Evolutionary conservation across 495 filamentous ascomycete species (phyloP).

Genomic region (Cenococcum geophilum): DNA sequence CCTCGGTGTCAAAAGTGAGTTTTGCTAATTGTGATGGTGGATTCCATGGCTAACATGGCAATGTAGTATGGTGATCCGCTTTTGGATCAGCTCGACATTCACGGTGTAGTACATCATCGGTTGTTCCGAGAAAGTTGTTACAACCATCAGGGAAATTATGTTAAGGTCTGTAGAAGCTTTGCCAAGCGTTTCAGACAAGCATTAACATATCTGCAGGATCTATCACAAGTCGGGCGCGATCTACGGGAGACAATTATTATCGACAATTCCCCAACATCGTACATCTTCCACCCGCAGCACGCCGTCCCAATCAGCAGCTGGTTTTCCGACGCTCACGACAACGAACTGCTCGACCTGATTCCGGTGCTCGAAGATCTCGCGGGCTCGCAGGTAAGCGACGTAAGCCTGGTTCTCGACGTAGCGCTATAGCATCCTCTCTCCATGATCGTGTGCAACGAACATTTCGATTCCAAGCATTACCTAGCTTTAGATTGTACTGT

Average conservation of each 20-base stretch:
- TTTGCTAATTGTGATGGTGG: background rate
- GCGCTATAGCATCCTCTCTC: conserved; percentile 53
- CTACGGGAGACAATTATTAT: conserved; percentile 98
- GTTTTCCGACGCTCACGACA: conserved; percentile 99
- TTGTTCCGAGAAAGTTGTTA: conserved; percentile 98
- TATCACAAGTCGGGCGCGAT: conserved; percentile 93
- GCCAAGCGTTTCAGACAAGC: conserved; percentile 5
- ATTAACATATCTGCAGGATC: conserved; percentile 48
- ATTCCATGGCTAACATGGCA: conserved; percentile 3
- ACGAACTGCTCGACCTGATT: conserved; percentile 96
- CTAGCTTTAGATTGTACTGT: conserved; percentile 14
- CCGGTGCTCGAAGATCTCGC: conserved; percentile 98
- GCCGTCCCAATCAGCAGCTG: conserved; percentile 99
- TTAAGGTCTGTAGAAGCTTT: conserved; percentile 57
- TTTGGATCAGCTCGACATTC: conserved; percentile 94
- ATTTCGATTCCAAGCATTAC: conserved; percentile 5
- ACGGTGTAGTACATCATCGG: conserved; percentile 91
- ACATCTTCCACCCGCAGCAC: conserved; percentile 99
- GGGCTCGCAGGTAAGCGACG: conserved; percentile 77
- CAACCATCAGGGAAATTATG: conserved; percentile 98
- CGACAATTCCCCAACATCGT: conserved; percentile 97
- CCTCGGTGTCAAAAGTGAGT: conserved; percentile 93
- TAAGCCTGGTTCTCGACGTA: conserved; percentile 96
- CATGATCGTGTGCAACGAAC: background rate
- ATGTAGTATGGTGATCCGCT: conserved; percentile 89